Conservation (phyloP, 225 moss, liverwort and hornwort species). For the Sphagnum tenellum region DNA sequence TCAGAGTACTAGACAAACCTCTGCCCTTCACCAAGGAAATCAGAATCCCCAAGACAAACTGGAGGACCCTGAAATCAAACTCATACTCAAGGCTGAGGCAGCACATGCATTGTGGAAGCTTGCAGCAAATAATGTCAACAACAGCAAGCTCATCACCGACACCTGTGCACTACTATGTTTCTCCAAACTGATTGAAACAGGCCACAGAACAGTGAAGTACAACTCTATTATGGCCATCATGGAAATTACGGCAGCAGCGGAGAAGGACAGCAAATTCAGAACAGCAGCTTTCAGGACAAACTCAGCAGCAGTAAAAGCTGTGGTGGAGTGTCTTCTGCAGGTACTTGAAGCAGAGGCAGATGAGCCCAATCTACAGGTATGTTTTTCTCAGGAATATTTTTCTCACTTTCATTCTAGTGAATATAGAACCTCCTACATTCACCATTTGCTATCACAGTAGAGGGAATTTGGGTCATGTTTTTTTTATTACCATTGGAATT, state of each 20-base stretch:
- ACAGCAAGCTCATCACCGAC: slow-evolving; percentile 48
- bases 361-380: slow-evolving; percentile 13
- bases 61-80: slow-evolving; percentile 12
- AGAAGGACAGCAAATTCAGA: slow-evolving; percentile 30
- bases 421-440: no score
- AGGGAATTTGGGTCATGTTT: no score
- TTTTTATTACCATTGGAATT: no score
- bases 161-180: slow-evolving; percentile 45
- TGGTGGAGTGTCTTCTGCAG: slow-evolving; percentile 34
- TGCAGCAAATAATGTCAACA: slow-evolving; percentile 30
- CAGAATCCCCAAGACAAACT: no score
- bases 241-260: slow-evolving; percentile 46
- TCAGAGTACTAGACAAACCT: no score
- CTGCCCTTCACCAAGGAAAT: no score
- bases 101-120: slow-evolving; percentile 47
- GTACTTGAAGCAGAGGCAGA: slow-evolving; percentile 15
- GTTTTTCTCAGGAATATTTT: no score
- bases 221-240: slow-evolving; percentile 42
- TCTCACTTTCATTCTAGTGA: no score
- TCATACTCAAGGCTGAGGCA: slow-evolving; percentile 35
- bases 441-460: no score
- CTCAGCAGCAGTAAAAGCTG: slow-evolving; percentile 40
- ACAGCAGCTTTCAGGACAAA: slow-evolving; percentile 49
- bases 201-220: slow-evolving; percentile 19
- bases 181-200: slow-evolving; percentile 42